Evolutionary conservation across 371 early-diverging fungal species (phyloP), one percentile per base, ranked within the genome.

Genomic region (Umbelopsis sp.): DNA sequence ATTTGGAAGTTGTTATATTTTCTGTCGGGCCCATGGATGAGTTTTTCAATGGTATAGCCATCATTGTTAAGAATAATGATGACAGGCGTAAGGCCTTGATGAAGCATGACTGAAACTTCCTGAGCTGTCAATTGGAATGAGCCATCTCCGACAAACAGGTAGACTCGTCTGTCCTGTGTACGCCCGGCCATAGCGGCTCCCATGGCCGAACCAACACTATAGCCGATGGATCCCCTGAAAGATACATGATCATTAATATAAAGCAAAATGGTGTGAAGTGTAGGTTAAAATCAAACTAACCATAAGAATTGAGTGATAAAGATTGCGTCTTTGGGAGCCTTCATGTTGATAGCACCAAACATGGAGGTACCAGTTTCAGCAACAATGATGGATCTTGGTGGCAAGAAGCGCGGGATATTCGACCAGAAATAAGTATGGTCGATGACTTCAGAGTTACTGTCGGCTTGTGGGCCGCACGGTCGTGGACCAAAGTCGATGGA

Each of bases 131-230:
- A 25, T 63, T 86, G 86, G 74, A 80, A 84, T 7, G 80, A 79
- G 3, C 86, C 87, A 67, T 87, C 86, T 44, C 86, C 87, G 6
- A 84, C 80, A 63, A 85, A 78, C 63, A 87, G 69, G 50, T 65
- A 76, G 11, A 76, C 76, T 50, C 73, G 67, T 24, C 79, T 70
- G 24, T 44, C 68, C 14, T 67, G 44, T 6, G 41, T 41, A 18
- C 76, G 70, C 22, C 66, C 81, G 24, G 81, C 81, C 18, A 74
- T 57, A 24, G 76, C 77, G 2, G 81, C 81, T 50, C 81, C 81
- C 3, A 75, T 46, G 29, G 77, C 75, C n/a, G 78, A 73, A 35
- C 72, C 72, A 4, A 80, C 75, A 16, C 79, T 69, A 65, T 72
- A 84, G 24, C 84, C 84, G 45, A 84, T 84, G 20, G 78, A 76